These are phyloP conservation scores for Ophiostoma quercus DNA, from an alignment of 2,329 filamentous ascomycete genomes.

Conservation along the genomic window DNA sequence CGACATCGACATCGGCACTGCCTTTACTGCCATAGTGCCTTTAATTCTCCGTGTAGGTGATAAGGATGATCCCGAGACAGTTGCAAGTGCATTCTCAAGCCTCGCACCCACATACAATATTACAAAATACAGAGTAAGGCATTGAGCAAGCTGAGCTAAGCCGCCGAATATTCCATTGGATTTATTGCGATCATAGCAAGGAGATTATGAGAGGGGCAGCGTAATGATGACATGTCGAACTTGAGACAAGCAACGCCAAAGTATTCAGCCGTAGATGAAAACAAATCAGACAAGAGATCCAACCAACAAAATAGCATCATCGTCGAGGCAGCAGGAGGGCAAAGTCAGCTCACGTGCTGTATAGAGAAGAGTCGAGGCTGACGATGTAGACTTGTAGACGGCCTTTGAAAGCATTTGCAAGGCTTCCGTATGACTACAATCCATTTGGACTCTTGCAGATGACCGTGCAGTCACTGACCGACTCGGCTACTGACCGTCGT, in stretches of 20 bases:
- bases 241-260: background rate
- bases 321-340: background rate
- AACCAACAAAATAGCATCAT: background rate
- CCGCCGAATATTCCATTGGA: background rate
- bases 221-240: background rate
- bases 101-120: too few species aligned
- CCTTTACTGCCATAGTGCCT: background rate
- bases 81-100: background rate
- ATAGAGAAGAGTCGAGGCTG: too few species aligned
- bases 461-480: background rate
- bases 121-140: too few species aligned
- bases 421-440: background rate
- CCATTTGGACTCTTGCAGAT: background rate
- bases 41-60: background rate
- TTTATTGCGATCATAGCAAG: background rate
- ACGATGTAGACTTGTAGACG: too few species aligned
- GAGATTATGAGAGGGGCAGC: slow-evolving; percentile 2
- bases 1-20: too few species aligned
- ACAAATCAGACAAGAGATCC: background rate
- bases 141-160: background rate
- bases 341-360: background rate
- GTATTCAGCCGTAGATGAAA: background rate
- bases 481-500: background rate
- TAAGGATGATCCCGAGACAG: background rate
- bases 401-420: too few species aligned